Base-by-base conservation (phyloP, 768 basidiomycete species). In the Glaciozyma antarctica region DNA sequence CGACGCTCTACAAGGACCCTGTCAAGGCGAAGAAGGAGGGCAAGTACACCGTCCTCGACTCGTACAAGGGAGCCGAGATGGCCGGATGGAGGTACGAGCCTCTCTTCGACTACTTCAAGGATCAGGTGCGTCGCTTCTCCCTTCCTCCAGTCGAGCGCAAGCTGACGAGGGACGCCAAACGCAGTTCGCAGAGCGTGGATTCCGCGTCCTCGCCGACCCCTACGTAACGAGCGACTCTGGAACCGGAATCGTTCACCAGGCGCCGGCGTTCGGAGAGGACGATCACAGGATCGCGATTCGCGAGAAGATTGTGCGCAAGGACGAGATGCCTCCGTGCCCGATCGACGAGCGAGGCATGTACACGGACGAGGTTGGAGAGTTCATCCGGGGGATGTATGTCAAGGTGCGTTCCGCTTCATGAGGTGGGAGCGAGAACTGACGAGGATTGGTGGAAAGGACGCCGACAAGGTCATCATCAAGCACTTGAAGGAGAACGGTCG, bases 201-300 rank as follows among this genome's bases (percentile, higher is more conserved):
- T 94, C 80, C 78, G 86, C 62, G 90, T 99, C 21, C 76, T 99
- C 19, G 81, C 83, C 26, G 95, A 99, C 74, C 86, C 86, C 0
- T 99, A 99, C 75, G 94, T 99, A 56, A 94, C 90, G 5, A 88
- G 86, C 71, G 82, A 84, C 21, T 88, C 91, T 65, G 95, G 95
- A 74, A 99, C 95, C 34, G 95, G 95, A 73, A 93, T 98, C 73
- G 95, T 99, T 38, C 95, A 99, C 76, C 95, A 99, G 78, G 91
- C 95, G 3, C 95, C 95, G 3, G 93, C 88, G 0, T 98, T 95
- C 74, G 95, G 95, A 80, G 94, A 98, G 76, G 95, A 99, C 73
- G 95, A 99, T 82, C 90, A 97, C 77, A 88, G 95, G 60, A 84
- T 99, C 72, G 87, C 88, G 32, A 81, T 94, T 66, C 84, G 84